Conservation (phyloP, 2,329 filamentous ascomycete genomes). For the Diaporthe sp. region DNA sequence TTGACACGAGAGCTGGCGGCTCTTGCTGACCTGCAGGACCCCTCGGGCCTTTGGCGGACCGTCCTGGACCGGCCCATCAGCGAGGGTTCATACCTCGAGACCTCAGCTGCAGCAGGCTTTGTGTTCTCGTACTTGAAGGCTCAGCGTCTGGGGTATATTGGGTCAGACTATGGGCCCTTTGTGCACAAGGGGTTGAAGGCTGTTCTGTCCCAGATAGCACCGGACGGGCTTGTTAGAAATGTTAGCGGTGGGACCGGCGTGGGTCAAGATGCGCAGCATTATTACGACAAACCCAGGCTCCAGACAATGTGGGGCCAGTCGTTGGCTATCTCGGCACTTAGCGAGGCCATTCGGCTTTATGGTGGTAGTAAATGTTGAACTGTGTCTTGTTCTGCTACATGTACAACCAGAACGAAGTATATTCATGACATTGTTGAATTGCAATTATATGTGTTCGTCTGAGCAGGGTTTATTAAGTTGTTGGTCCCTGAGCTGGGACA, state of each 20-base stretch:
- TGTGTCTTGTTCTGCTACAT: too few species aligned
- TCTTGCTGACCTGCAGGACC: background rate
- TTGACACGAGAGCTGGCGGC: background rate
- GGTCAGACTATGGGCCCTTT: background rate
- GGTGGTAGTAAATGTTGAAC: background rate
- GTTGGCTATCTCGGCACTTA: background rate
- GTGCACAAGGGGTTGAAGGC: background rate
- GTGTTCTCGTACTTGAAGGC: background rate
- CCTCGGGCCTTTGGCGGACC: conserved; percentile 4
- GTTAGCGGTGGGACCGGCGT: background rate
- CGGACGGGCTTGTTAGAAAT: background rate
- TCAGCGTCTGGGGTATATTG: background rate
- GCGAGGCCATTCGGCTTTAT: background rate
- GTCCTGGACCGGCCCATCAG: background rate
- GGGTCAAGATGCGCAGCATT: background rate
- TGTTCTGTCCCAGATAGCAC: background rate
- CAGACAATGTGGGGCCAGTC: conserved; percentile 6
- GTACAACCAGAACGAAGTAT: background rate
- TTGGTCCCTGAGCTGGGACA: background rate
- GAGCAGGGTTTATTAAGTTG: background rate
- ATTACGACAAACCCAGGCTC: background rate
- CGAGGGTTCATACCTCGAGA: conserved; percentile 2
- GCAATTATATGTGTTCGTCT: background rate
- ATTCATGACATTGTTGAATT: background rate
- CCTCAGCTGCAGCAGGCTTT: conserved; percentile 4